Evolutionary conservation across 257 asterid genomes (phyloP), one percentile per base, ranked within the genome.

Genomic region (Scutellaria baicalensis): DNA sequence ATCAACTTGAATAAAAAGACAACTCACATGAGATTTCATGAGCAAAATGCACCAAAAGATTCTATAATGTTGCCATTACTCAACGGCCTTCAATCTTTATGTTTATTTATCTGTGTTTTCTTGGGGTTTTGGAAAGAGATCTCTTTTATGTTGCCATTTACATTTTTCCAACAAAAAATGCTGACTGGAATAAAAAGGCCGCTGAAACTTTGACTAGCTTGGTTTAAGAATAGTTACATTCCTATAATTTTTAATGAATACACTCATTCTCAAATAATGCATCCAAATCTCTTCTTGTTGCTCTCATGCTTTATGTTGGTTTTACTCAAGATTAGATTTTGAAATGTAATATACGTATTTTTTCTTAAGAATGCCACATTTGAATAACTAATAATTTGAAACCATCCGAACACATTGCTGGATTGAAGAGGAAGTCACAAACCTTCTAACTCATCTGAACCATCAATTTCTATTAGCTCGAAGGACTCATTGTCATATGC

Each of bases 401-500:
- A 59, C 14, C 31, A 65, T 33, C 43, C 4, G 55, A 50, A 44
- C 52, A 36, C 60, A 27, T 48, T 27, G 23, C 9, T 63, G 69
- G 43, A 18, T n/a, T 45, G 6, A 68, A 52, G 21, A 62, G 56
- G 60, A 79, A 60, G 55, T 57, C n/a, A 77, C 90, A 69, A 59
- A 94, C 99, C 99, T 89, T 94, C 99, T 31, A 89, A 75, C 72
- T 80, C 83, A 66, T 91, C 97, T 74, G 80, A 70, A 69, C 75
- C 87, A 74, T 79, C 87, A 72, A 60, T 84, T 74, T 45, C 81
- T 18, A 50, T 65, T 60, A 88, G 77, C 56, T 85, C 92, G 12
- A 77, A 45, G 67, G 57, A 84, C 65, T 84, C 96, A 50, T 62
- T 76, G 73, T 82, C 90, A 64, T 69, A 77, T 27, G 96, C 96